Conservation (phyloP, 768 basidiomycete species). For the Macrolepiota albuminosa region DNA sequence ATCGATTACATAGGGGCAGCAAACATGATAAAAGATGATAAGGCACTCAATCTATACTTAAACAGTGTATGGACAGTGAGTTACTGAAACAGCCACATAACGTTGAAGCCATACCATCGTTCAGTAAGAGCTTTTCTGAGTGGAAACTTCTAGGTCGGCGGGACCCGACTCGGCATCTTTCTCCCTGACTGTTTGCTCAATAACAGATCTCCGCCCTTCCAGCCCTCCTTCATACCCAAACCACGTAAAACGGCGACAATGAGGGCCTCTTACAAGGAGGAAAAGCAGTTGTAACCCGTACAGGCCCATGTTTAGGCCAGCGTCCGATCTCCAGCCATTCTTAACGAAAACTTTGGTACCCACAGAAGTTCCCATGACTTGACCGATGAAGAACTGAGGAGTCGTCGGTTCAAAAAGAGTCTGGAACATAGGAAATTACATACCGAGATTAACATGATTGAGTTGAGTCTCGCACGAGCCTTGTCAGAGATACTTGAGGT, state of each 20-base stretch:
- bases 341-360: conserved; percentile 67
- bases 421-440: neutral
- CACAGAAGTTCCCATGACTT: conserved; percentile 77
- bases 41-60: neutral
- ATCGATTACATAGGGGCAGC: neutral
- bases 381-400: conserved; percentile 63
- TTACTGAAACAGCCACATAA: neutral
- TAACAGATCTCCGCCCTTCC: conserved; percentile 33
- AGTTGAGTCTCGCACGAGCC: conserved; percentile 71
- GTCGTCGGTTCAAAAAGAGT: neutral
- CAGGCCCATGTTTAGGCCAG: conserved; percentile 56
- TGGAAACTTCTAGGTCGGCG: neutral
- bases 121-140: neutral
- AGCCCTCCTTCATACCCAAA: conserved; percentile 60
- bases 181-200: neutral
- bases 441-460: conserved; percentile 68
- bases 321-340: conserved; percentile 67
- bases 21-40: neutral
- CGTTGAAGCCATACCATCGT: neutral
- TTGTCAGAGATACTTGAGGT: conserved; percentile 29
- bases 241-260: conserved; percentile 53
- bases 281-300: conserved; percentile 51
- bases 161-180: neutral
- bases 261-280: conserved; percentile 66
- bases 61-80: neutral